Percentiles rank a stretch among this genome's conserved stretches.
Conservation (phyloP, 2,329 filamentous ascomycete genomes). For the Penicillium sp. region DNA sequence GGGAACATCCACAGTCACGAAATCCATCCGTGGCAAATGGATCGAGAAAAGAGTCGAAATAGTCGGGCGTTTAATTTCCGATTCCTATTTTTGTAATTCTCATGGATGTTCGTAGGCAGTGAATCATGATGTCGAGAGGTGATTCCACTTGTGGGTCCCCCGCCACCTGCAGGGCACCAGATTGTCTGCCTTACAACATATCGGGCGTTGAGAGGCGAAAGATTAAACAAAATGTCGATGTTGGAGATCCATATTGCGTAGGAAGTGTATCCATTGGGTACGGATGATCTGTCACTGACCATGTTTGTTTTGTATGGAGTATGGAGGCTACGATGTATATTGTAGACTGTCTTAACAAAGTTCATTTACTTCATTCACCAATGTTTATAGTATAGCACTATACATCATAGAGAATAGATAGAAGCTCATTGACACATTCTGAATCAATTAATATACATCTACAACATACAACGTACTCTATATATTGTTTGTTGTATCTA, state of each 20-base stretch:
- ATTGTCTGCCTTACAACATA: neutral
- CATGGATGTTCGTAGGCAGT: neutral
- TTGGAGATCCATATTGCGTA: neutral
- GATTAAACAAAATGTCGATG: neutral
- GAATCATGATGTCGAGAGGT: conserved; percentile 23
- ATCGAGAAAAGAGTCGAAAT: neutral
- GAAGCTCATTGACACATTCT: no score
- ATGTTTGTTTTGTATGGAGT: no score
- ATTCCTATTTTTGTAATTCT: neutral
- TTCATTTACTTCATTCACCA: no score
- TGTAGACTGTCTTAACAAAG: no score
- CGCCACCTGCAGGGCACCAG: conserved; percentile 19
- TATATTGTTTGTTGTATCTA: no score
- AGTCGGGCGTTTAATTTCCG: conserved; percentile 3
- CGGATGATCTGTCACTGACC: no score
- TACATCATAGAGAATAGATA: no score
- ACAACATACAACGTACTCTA: no score
- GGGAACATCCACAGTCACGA: no score
- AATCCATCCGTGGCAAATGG: neutral
- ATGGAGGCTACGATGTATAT: no score
- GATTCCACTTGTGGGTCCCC: conserved; percentile 23
- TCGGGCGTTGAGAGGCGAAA: conserved; percentile 4
- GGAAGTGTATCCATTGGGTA: neutral
- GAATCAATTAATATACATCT: no score
- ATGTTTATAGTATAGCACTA: no score